These are phyloP conservation scores for Sordariomycetes sp. DNA, from an alignment of 2,329 filamentous ascomycete species.

Conservation along the genomic window DNA sequence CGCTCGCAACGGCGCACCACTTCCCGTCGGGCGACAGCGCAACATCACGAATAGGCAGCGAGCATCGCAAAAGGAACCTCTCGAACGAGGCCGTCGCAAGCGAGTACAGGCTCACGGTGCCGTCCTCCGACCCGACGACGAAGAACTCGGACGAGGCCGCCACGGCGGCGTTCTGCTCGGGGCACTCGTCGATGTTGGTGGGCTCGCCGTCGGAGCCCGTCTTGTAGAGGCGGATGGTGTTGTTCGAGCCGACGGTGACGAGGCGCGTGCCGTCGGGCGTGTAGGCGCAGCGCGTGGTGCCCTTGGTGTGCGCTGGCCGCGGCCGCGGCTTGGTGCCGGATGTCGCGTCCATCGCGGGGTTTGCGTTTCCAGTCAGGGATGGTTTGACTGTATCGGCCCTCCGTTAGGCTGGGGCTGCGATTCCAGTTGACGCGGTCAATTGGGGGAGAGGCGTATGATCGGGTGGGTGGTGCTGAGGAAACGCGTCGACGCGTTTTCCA, in stretches of 20 bases:
- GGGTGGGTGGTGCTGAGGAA: background rate
- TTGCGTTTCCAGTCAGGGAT: background rate
- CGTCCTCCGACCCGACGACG: slow-evolving; percentile 83
- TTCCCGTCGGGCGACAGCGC: slow-evolving; percentile 67
- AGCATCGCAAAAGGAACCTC: slow-evolving; percentile 67
- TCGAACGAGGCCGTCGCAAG: slow-evolving; percentile 57
- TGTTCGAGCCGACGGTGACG: slow-evolving; percentile 86
- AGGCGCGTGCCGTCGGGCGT: slow-evolving; percentile 78
- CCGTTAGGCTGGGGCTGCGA: background rate
- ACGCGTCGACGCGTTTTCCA: slow-evolving; percentile 2
- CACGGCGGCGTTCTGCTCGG: slow-evolving; percentile 73
- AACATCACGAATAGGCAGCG: slow-evolving; percentile 78
- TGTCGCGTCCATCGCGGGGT: slow-evolving; percentile 10
- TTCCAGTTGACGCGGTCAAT: background rate
- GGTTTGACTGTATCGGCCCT: background rate
- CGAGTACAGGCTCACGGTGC: slow-evolving; percentile 91
- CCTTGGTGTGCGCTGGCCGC: slow-evolving; percentile 67
- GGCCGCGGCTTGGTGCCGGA: slow-evolving; percentile 39
- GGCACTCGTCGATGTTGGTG: slow-evolving; percentile 79
- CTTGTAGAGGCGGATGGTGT: slow-evolving; percentile 83
- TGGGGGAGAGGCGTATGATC: background rate
- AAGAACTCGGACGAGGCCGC: slow-evolving; percentile 70
- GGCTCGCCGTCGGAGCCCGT: slow-evolving; percentile 89
- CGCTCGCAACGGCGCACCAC: slow-evolving; percentile 94
- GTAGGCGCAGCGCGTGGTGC: slow-evolving; percentile 77